Base-by-base conservation (phyloP, 768 basidiomycete genomes). In the Cystobasidium tubakii region DNA sequence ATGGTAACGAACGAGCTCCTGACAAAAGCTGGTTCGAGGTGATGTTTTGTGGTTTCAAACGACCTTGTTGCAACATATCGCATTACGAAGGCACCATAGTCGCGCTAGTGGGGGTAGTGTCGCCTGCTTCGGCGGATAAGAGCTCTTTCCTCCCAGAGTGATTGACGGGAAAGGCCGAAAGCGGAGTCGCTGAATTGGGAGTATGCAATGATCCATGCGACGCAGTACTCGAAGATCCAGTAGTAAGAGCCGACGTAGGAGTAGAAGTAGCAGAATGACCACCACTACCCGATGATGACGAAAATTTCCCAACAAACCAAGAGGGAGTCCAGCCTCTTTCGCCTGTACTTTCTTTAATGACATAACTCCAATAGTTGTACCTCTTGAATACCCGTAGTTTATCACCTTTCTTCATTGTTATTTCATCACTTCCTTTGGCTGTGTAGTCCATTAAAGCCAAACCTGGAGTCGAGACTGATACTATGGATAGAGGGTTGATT, bases 311-410 rank as follows among this genome's bases (percentile, higher is more conserved):
- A 34, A 75, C 69, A 31, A 91, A 95, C 95, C 95, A 98, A 27
- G 91, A 92, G 85, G 94, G 94, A 27, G 96, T 92, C 95, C 95
- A 98, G 43, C 95, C 95, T 75, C 95, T 87, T 81, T 92, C 90
- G 54, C 95, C 95, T 25, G 88, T 88, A 17, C 90, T 89, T 79
- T 96, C 91, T 82, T 94, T 93, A 79, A 97, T 92, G 76, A 91
- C 91, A 39, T 79, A 79, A 17, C 67, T 74, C 78, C 75, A 69
- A 31, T 97, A 93, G 75, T 95, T 96, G 81, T 98, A 98, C 76
- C 94, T 86, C 84, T 98, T 98, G 83, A 97, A 96, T 50, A 99
- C 94, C 76, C 92, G 85, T 76, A 99, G 79, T 25, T 86, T 83
- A 80, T 97, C 92, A 77, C 94, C 93, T 80, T 95, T 96, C 63